Base-by-base conservation (phyloP, 352 stramenopile species). In the Pythium sp. region DNA sequence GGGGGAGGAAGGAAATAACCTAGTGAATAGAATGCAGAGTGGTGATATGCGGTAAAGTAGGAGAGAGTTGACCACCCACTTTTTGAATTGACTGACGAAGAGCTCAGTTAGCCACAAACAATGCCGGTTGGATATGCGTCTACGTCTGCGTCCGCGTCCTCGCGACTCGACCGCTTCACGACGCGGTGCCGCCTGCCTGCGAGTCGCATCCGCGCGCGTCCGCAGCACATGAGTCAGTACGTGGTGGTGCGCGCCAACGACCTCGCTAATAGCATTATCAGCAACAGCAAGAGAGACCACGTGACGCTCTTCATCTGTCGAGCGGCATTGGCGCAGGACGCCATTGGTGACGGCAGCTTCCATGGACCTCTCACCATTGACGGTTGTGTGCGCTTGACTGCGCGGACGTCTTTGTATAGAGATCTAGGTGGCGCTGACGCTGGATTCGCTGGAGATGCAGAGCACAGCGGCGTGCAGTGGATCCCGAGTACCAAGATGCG, bases 171-270 rank as follows among this genome's bases (percentile, higher is more conserved):
- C 55, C 69, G 76, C 62, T 92, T 91, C 74, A 89, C 84, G 14
- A 72, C 73, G 66, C 81, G 86, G 32, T 92, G 74, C 67, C 76
- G 84, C 24, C 47, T 92, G 26, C 77, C 81, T 3, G 30, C 74
- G 26, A 55, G 43, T 3, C 46, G 69, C 62, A 62, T 92, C 32
- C 72, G 70, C 51, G 62, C 63, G 3, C 69, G 74, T 3, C 75
- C 77, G 55, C 69, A 54, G 12, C 62, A 67, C 36, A 75, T 76
- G 67, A 72, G 81, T 53, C 71, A 83, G 64, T 79, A 76, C 56
- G 56, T 76, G 8, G 65, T 76, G 26, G 49, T 86, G 46, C 56
- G 56, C 22, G 61, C 70, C 3, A 47, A 41, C 55, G 11, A 24
- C 3, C 7, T 32, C 20, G 24, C 9, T 30, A 14, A 20, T 20